A percentile compares a stretch with the other conserved stretches of the same genome.
Evolutionary conservation across 257 asterid genomes (phyloP).

Genomic region (Solanum paucissectum): DNA sequence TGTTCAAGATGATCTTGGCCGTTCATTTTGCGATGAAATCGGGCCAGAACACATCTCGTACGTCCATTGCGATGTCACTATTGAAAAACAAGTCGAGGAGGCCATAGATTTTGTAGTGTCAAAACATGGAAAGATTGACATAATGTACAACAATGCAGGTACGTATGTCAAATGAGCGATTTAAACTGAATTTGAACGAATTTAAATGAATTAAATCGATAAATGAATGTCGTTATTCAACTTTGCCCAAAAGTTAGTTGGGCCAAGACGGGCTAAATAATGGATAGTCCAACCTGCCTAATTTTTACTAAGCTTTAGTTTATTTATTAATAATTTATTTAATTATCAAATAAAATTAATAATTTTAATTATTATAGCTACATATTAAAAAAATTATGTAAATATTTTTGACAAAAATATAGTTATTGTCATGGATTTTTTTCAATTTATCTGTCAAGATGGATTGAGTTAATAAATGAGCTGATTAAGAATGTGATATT

Average conservation of each 20-base stretch:
- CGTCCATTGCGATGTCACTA: conserved; percentile 30
- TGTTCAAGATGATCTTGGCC: conserved; percentile 22
- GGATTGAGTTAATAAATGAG: not conserved
- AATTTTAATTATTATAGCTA: not conserved
- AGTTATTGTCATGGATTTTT: not conserved
- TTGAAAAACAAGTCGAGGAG: conserved; percentile 12
- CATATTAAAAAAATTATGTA: not conserved
- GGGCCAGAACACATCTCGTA: conserved; percentile 9
- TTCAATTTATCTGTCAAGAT: not conserved
- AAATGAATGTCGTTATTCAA: not conserved
- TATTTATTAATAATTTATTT: not conserved
- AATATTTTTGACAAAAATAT: not conserved
- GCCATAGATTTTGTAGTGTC: conserved; percentile 21
- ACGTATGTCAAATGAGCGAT: not conserved
- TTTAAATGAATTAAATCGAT: not conserved
- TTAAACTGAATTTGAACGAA: not conserved
- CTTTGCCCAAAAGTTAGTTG: not conserved
- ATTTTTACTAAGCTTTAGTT: not conserved
- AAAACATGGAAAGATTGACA: conserved; percentile 28
- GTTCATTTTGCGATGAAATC: not conserved
- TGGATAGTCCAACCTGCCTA: not conserved
- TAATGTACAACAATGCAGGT: conserved; percentile 28
- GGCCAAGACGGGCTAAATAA: not conserved
- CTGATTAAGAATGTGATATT: not conserved
- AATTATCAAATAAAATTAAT: not conserved